These are phyloP conservation scores for Cystobasidium sp. DNA, from an alignment of 1,284 basidiomycete species.

Conservation along the genomic window DNA sequence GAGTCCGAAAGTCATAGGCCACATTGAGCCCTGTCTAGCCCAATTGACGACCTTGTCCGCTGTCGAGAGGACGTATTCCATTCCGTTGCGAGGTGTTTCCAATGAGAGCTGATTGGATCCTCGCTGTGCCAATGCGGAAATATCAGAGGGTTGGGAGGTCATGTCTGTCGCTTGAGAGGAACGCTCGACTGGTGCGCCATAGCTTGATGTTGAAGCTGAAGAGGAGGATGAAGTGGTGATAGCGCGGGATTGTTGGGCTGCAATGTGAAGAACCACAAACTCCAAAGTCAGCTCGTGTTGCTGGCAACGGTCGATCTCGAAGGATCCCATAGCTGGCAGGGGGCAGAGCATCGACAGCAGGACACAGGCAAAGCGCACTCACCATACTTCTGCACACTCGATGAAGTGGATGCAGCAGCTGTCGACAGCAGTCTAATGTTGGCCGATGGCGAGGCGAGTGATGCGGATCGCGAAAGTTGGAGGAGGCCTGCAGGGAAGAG, in stretches of 20 bases:
- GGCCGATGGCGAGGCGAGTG: slow-evolving; percentile 27
- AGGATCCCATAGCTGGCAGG: background rate
- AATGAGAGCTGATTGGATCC: slow-evolving; percentile 73
- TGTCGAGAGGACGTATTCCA: slow-evolving; percentile 95
- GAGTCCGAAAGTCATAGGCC: slow-evolving; percentile 99
- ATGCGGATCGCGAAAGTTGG: slow-evolving; percentile 29
- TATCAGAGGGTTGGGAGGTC: slow-evolving; percentile 19
- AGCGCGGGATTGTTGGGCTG: slow-evolving; percentile 16
- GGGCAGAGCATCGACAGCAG: background rate
- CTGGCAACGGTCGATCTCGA: no score
- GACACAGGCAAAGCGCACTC: slow-evolving; percentile 1
- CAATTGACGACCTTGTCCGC: slow-evolving; percentile 97
- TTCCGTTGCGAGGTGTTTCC: slow-evolving; percentile 46
- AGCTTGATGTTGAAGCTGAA: slow-evolving; percentile 13
- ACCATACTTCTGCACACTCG: slow-evolving; percentile 26
- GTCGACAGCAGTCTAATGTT: slow-evolving; percentile 23
- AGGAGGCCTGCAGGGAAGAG: slow-evolving; percentile 16
- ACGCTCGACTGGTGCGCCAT: slow-evolving; percentile 7
- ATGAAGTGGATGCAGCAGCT: slow-evolving; percentile 23
- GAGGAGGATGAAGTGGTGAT: slow-evolving; percentile 12
- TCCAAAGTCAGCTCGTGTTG: background rate
- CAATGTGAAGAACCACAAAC: background rate
- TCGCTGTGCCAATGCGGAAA: slow-evolving; percentile 64
- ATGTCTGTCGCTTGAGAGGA: background rate
- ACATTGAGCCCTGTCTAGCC: slow-evolving; percentile 97